Evolutionary conservation across 1,284 basidiomycete species (phyloP), one percentile per base, ranked within the genome.

Genomic region (Sanghuangporus weigelae): DNA sequence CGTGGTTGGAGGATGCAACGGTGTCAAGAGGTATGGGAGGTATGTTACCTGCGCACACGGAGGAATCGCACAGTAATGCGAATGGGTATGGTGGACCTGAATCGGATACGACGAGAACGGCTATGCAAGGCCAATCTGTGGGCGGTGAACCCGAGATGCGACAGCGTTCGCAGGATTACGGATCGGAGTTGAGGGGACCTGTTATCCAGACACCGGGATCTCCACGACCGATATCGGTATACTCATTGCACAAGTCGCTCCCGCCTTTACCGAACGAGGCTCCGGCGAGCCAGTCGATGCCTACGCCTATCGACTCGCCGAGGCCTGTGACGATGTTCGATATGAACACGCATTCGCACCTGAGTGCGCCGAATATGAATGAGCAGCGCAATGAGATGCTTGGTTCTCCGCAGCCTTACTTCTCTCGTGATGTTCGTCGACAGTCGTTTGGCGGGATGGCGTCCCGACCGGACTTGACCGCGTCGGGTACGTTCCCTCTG

Each of bases 381-480:
- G 55, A 49, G 55, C 39, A 56, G 23, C 16, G 10, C n/a, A 35
- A 54, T 59, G 48, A 62, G 56, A 19, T 74, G 75, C 38, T 76
- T 76, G 59, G 83, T 4, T 83, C 85, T 23, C 88, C 88, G 4
- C 79, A 84, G 55, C 83, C 85, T 2, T 80, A 86, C 2, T 91
- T 90, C 79, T 81, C 81, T 46, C 38, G 65, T 36, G 88, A 90
- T 64, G 68, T 69, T 46, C 79, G 90, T 64, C 78, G 90, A 57
- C 90, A 92, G 72, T 92, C 90, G 1, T 92, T 92, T 68, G 78
- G 83, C 50, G 91, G 90, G 11, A 73, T 84, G 35, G 76, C 82
- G 10, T 82, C 84, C 2, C 78, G 79, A 26, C 84, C 87, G 7
- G 81, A 80, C 58, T 68, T 84, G 16, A 67, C 78, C n/a, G 83